Percentiles rank a stretch among this genome's conserved stretches.
Conservation (phyloP, 2,329 filamentous ascomycete genomes). For the Arthroderma uncinatum region DNA sequence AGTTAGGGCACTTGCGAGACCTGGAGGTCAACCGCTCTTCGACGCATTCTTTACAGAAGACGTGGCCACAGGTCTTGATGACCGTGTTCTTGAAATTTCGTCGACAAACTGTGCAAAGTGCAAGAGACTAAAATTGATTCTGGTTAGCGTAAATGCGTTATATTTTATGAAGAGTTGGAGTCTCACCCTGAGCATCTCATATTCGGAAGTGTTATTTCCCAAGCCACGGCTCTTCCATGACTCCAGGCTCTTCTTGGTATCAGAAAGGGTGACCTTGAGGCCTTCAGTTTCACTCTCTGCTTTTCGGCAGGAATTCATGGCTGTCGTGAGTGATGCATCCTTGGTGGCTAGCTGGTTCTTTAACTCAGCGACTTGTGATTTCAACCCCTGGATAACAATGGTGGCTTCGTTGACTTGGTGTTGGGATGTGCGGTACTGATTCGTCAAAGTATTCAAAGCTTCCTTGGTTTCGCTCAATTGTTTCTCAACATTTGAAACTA, state of each 20-base stretch:
- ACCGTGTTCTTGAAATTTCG: conserved; percentile 89
- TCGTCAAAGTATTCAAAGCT: conserved; percentile 56
- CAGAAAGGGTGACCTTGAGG: conserved; percentile 63
- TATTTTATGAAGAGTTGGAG: conserved; percentile 14
- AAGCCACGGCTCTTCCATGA: conserved; percentile 73
- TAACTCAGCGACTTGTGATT: conserved; percentile 65
- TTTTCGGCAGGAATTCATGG: conserved; percentile 50
- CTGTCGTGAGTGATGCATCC: conserved; percentile 56
- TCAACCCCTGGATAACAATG: conserved; percentile 59
- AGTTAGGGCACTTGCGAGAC: conserved; percentile 90
- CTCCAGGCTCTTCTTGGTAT: conserved; percentile 71
- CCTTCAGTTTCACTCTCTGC: conserved; percentile 65
- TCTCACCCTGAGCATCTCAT: conserved; percentile 77
- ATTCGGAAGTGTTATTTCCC: conserved; percentile 69
- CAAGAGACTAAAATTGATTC: conserved; percentile 48
- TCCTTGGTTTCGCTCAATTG: conserved; percentile 75
- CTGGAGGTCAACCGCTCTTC: conserved; percentile 81
- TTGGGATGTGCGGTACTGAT: conserved; percentile 66
- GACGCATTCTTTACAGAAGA: conserved; percentile 85
- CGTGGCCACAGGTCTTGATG: conserved; percentile 86
- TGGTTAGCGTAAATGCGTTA: conserved; percentile 10
- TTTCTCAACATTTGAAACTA: conserved; percentile 80
- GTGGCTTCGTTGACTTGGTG: conserved; percentile 57
- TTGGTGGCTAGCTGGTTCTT: conserved; percentile 63
- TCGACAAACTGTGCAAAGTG: conserved; percentile 85